phyloP scores from a whole-genome alignment of 164 flowering plant genomes.

The Piper longum region DNA sequence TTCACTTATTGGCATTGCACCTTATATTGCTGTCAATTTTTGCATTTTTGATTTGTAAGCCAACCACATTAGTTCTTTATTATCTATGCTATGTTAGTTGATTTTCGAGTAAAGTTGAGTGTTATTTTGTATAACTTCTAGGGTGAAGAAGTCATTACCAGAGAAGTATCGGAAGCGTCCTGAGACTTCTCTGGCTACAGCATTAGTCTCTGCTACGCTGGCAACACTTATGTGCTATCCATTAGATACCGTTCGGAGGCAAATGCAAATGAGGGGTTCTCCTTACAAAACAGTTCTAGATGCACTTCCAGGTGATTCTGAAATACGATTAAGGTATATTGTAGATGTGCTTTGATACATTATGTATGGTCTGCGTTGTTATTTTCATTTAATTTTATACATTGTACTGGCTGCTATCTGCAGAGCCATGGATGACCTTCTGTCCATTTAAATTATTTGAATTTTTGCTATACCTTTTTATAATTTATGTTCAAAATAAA shows the following conservation, averaged over 20 bases:
- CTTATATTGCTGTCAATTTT: slow-evolving; percentile 94
- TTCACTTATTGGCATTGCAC: slow-evolving; percentile 92
- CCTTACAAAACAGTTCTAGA: slow-evolving; percentile 79
- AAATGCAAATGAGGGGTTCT: slow-evolving; percentile 94
- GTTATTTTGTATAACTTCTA: slow-evolving; percentile 10
- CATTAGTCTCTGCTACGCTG: slow-evolving; percentile 66
- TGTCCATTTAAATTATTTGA: not conserved
- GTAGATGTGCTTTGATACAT: no score
- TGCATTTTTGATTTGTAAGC: slow-evolving; percentile 93
- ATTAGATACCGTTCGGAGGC: slow-evolving; percentile 88
- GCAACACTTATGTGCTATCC: slow-evolving; percentile 95
- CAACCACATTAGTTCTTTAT: slow-evolving; percentile 2
- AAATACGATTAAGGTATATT: not conserved
- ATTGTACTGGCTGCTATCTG: not conserved
- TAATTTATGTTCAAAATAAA: no score
- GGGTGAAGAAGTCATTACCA: slow-evolving; percentile 88
- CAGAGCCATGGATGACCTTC: not conserved
- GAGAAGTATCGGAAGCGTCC: slow-evolving; percentile 68
- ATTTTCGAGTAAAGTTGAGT: not conserved
- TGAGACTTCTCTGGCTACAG: slow-evolving; percentile 66
- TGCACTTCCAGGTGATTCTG: slow-evolving; percentile 63
- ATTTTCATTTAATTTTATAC: not conserved
- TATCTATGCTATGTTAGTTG: not conserved
- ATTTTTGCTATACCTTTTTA: no score
- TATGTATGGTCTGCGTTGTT: not conserved